Percentiles rank a stretch among this genome's conserved stretches.
Conservation (phyloP, 176 grass and related monocot species). For the Carex parvula region DNA sequence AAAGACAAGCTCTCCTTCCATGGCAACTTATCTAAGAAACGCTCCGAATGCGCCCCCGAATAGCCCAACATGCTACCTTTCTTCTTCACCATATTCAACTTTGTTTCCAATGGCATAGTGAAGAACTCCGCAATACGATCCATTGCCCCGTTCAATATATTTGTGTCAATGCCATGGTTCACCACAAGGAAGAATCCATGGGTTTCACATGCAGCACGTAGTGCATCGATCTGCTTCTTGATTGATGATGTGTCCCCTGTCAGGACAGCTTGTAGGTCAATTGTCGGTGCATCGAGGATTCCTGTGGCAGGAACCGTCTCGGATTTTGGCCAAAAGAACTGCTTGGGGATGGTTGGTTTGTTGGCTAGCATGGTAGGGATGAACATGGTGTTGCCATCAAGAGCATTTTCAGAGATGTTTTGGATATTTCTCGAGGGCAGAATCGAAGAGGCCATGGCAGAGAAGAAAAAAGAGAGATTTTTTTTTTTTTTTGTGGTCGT, state of each 20-base stretch:
- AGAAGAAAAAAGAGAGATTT: not conserved
- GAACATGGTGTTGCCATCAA: not conserved
- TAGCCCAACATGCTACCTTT: conserved; percentile 49
- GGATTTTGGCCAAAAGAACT: conserved; percentile 50
- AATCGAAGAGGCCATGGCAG: not conserved
- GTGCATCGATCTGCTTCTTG: conserved; percentile 19
- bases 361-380: conserved; percentile 10
- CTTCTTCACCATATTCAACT: conserved; percentile 34
- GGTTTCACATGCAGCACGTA: conserved; percentile 38
- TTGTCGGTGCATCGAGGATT: conserved; percentile 45
- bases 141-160: conserved; percentile 39
- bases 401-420: not conserved
- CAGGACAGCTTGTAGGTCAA: conserved; percentile 45
- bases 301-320: conserved; percentile 23
- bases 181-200: conserved; percentile 73
- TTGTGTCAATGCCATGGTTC: conserved; percentile 47
- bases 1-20: conserved; percentile 94
- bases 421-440: not conserved
- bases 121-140: conserved; percentile 47
- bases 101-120: conserved; percentile 38
- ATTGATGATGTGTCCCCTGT: conserved; percentile 8
- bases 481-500: not conserved
- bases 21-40: conserved; percentile 57
- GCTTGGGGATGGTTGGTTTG: conserved; percentile 35
- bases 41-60: conserved; percentile 52